Conservation (phyloP, 306 rosid species). For the Comarum palustre region DNA sequence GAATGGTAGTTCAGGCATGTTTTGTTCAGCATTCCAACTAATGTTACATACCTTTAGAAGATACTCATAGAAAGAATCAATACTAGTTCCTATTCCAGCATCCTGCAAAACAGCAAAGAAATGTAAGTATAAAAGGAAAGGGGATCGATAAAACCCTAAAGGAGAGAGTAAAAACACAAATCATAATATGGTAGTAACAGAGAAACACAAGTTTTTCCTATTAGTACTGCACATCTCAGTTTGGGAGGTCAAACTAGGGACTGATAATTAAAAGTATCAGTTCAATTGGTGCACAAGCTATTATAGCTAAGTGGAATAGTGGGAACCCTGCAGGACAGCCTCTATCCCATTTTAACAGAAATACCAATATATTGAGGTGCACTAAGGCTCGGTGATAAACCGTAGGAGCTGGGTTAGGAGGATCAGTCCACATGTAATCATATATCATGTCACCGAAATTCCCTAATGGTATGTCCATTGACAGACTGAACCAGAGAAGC, state of each 20-base stretch:
- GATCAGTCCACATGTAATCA: not conserved
- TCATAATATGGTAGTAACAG: not conserved
- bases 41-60: slow-evolving; percentile 73
- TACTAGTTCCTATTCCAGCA: slow-evolving; percentile 98
- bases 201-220: not conserved
- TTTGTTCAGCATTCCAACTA: slow-evolving; percentile 23
- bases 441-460: not conserved
- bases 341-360: not conserved
- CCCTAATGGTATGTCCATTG: not conserved
- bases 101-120: slow-evolving; percentile 60
- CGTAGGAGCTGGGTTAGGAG: not conserved
- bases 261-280: not conserved
- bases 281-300: not conserved
- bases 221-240: not conserved
- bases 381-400: not conserved
- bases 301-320: not conserved
- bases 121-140: slow-evolving; percentile 6
- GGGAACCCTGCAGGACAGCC: not conserved
- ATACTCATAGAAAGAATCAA: slow-evolving; percentile 95
- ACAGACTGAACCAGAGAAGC: not conserved
- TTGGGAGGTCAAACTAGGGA: not conserved
- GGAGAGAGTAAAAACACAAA: not conserved
- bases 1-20: not conserved
- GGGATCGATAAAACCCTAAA: not conserved
- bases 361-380: not conserved